These are phyloP conservation scores for Sporothrix brasiliensis DNA, from an alignment of 2,329 filamentous ascomycete species.

Conservation along the genomic window DNA sequence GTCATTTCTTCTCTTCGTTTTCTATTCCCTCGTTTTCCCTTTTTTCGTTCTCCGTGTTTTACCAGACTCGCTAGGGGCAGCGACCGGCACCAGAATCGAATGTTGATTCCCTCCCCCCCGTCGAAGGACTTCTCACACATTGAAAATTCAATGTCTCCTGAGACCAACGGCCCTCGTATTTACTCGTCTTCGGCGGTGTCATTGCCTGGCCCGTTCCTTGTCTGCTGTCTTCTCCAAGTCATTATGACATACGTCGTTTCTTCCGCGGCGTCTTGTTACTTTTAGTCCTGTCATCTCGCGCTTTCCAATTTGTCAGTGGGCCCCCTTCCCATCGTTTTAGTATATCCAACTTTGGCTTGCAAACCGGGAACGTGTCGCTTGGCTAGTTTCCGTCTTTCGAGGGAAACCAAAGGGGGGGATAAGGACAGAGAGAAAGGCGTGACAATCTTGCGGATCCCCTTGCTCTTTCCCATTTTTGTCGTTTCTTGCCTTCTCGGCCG, in stretches of 20 bases:
- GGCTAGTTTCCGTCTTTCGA: constrained; percentile 5
- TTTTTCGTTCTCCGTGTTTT: neutral
- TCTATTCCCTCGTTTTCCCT: neutral
- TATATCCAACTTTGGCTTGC: constrained; percentile 9
- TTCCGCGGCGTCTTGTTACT: neutral
- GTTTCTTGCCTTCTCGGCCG: neutral
- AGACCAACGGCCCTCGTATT: neutral
- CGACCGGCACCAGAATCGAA: too few species aligned
- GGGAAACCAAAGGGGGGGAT: too few species aligned
- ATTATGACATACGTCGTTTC: neutral
- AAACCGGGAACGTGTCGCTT: constrained; percentile 24
- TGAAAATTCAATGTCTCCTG: too few species aligned
- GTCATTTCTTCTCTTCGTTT: constrained; percentile 21
- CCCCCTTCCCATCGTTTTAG: neutral
- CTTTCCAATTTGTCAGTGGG: constrained; percentile 6
- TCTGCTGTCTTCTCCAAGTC: neutral
- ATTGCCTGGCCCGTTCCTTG: neutral
- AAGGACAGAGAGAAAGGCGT: neutral
- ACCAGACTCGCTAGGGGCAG: neutral
- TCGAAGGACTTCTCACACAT: neutral
- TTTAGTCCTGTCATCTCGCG: neutral
- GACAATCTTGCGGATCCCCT: neutral
- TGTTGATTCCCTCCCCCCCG: neutral
- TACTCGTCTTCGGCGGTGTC: neutral
- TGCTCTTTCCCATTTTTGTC: constrained; percentile 1